These are phyloP conservation scores for Apophysomyces trapeziformis DNA, from an alignment of 371 early-diverging fungal genomes.

Conservation along the genomic window DNA sequence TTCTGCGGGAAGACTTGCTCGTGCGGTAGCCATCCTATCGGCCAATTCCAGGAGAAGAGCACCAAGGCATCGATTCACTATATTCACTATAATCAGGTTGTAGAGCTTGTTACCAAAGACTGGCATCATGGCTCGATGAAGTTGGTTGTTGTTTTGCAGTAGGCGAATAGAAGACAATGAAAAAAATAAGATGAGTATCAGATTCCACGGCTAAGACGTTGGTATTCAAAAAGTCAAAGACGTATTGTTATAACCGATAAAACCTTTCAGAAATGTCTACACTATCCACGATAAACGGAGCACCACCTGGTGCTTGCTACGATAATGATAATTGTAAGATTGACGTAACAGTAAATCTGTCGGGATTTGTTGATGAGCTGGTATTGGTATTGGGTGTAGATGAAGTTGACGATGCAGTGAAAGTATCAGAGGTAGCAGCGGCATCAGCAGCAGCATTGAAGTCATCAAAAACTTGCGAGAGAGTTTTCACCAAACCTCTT, in stretches of 20 bases:
- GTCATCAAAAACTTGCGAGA: no score
- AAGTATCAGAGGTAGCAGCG: no score
- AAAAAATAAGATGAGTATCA: slow-evolving; percentile 15
- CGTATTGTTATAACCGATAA: slow-evolving; percentile 18
- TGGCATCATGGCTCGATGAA: slow-evolving; percentile 10
- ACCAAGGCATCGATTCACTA: no score
- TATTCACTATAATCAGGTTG: neutral
- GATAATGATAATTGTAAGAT: slow-evolving; percentile 16
- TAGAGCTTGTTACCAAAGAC: slow-evolving; percentile 16
- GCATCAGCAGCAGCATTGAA: no score
- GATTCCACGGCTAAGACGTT: slow-evolving; percentile 15
- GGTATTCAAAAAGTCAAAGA: slow-evolving; percentile 15
- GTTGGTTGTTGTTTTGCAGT: slow-evolving; percentile 18
- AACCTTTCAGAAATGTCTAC: slow-evolving; percentile 17
- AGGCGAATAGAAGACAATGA: slow-evolving; percentile 15
- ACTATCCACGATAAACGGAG: slow-evolving; percentile 16
- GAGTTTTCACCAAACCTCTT: no score
- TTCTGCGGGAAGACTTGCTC: no score
- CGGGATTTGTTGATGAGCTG: neutral
- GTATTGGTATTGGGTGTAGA: no score
- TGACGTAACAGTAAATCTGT: slow-evolving; percentile 10
- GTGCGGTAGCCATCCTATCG: no score
- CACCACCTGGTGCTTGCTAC: slow-evolving; percentile 11
- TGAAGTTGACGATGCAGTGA: no score
- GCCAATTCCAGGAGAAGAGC: no score